Conservation (phyloP, 169 alveolate genomes). For the Eimeria mitis region DNA sequence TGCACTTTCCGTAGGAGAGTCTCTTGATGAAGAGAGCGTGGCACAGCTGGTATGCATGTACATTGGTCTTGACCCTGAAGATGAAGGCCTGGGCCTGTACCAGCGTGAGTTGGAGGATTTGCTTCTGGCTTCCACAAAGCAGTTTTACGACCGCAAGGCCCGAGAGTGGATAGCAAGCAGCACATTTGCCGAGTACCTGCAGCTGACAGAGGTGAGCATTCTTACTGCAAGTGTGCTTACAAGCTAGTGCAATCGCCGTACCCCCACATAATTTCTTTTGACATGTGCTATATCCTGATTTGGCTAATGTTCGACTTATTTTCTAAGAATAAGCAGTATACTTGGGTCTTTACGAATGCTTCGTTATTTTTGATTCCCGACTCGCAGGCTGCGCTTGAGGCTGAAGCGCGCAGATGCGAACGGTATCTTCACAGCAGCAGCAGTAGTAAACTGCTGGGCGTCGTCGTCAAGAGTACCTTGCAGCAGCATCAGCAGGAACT, state of each 20-base stretch:
- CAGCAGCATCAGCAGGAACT: conserved; percentile 78
- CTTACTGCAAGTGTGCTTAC: background rate
- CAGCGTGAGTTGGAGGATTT: conserved; percentile 83
- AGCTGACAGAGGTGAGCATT: conserved; percentile 80
- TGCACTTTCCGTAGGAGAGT: conserved; percentile 34
- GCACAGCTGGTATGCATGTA: conserved; percentile 75
- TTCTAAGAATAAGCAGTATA: background rate
- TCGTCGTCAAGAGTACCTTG: conserved; percentile 76
- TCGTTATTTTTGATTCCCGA: background rate
- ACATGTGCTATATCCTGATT: background rate
- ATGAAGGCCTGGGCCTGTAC: conserved; percentile 76
- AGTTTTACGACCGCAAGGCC: conserved; percentile 82
- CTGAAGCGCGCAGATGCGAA: conserved; percentile 81
- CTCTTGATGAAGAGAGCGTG: conserved; percentile 73
- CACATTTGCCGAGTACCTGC: conserved; percentile 84
- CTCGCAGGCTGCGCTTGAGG: conserved; percentile 79
- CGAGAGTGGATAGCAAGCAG: conserved; percentile 80
- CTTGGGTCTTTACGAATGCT: background rate
- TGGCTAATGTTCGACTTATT: background rate
- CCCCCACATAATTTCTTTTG: background rate
- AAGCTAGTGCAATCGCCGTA: background rate
- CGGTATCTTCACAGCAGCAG: conserved; percentile 79
- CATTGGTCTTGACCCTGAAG: conserved; percentile 81
- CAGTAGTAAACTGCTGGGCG: conserved; percentile 74
- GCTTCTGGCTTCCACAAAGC: conserved; percentile 80